Evolutionary conservation across 768 basidiomycete species (phyloP).

Genomic region (Agrocybe praecox): DNA sequence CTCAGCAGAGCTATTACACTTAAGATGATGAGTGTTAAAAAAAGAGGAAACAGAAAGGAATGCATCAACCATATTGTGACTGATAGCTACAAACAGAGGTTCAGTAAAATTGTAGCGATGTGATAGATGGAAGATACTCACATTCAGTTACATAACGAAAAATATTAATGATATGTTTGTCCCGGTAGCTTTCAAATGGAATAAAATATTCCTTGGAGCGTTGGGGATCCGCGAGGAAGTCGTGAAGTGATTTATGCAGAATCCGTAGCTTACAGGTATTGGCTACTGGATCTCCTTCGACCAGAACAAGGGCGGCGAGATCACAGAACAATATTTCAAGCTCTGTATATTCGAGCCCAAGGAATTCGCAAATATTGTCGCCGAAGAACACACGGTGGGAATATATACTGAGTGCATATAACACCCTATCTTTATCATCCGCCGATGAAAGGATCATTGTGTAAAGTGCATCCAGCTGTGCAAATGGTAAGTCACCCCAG

Average conservation of each 20-base stretch:
- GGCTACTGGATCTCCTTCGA: neutral
- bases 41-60: no score
- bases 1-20: no score
- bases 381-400: neutral
- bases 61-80: no score
- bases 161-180: no score
- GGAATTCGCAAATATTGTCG: neutral
- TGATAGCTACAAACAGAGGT: no score
- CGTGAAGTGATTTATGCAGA: slow-evolving; percentile 12
- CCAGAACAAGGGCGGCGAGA: slow-evolving; percentile 7
- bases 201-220: slow-evolving; percentile 15
- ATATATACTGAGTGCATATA: neutral
- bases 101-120: no score
- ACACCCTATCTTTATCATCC: neutral
- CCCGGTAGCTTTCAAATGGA: neutral
- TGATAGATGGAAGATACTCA: no score
- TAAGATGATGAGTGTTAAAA: no score
- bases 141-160: no score
- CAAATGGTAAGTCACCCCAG: slow-evolving; percentile 7
- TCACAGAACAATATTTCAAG: slow-evolving; percentile 13
- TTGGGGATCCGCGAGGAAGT: slow-evolving; percentile 13
- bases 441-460: slow-evolving; percentile 5
- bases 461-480: slow-evolving; percentile 11
- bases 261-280: neutral
- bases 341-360: slow-evolving; percentile 7